Evolutionary conservation across 495 filamentous ascomycete genomes (phyloP).

Genomic region (Lophiostoma macrostomum): DNA sequence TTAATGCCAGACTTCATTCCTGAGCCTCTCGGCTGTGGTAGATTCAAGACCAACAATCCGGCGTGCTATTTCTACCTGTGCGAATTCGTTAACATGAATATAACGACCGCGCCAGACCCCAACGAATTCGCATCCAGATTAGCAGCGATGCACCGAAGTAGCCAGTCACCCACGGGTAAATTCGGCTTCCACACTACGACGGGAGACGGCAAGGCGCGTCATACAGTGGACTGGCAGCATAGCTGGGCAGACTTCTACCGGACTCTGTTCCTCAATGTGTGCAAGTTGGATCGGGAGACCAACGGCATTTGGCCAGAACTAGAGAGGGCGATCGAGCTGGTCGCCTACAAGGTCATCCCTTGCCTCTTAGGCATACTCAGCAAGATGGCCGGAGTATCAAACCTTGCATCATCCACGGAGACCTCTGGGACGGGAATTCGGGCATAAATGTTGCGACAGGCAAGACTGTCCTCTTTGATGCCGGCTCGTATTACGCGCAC

Average conservation of each 20-base stretch:
- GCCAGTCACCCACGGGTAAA: constrained; percentile 12
- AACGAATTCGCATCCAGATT: constrained; percentile 3
- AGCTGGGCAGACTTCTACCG: constrained; percentile 17
- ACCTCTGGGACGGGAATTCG: constrained; percentile 16
- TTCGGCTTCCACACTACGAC: constrained; percentile 18
- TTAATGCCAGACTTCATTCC: background rate
- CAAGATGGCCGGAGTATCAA: constrained; percentile 14
- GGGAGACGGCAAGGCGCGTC: constrained; percentile 10
- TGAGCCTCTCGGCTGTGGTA: background rate
- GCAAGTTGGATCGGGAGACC: constrained; percentile 23
- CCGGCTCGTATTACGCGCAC: constrained; percentile 11
- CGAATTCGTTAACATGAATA: constrained; percentile 16
- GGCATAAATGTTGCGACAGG: constrained; percentile 4
- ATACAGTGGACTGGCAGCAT: constrained; percentile 14
- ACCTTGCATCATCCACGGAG: constrained; percentile 21
- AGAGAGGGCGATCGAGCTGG: constrained; percentile 1
- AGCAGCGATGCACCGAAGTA: constrained; percentile 10
- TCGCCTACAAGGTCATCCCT: constrained; percentile 15
- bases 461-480: constrained; percentile 11
- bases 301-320: constrained; percentile 25
- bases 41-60: background rate
- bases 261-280: constrained; percentile 26
- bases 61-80: constrained; percentile 17
- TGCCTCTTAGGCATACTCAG: constrained; percentile 16
- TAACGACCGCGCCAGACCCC: constrained; percentile 10